Conservation (phyloP, 441 rosid genomes). For the Pelargonium myrrhifolium region DNA sequence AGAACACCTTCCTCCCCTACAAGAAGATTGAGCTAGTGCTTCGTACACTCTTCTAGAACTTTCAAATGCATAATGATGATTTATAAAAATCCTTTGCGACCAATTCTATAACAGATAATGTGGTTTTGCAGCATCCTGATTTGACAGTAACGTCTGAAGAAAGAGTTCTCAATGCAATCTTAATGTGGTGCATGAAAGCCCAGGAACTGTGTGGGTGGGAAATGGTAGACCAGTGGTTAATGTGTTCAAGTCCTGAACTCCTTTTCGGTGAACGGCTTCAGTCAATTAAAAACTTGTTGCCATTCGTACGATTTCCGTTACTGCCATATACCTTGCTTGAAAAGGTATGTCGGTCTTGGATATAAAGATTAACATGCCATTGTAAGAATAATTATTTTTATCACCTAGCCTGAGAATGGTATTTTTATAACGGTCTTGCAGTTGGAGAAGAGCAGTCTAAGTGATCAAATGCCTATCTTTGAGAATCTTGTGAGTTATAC, state of each 20-base stretch:
- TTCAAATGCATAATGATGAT: conserved; percentile 12
- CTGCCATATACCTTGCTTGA: conserved; percentile 57
- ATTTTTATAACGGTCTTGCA: conserved; percentile 35
- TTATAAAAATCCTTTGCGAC: neutral
- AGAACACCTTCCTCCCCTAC: neutral
- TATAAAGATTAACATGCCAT: conserved; percentile 10
- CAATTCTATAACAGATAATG: conserved; percentile 23
- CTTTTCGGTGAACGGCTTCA: conserved; percentile 64
- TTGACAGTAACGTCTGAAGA: conserved; percentile 92
- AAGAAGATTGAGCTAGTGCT: conserved; percentile 3
- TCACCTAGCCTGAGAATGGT: neutral
- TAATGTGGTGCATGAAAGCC: conserved; percentile 83
- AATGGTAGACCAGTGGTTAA: conserved; percentile 47
- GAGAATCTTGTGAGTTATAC: conserved; percentile 55
- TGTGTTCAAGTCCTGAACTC: conserved; percentile 32
- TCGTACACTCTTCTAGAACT: neutral
- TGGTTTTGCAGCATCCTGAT: conserved; percentile 78
- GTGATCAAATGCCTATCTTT: conserved; percentile 35
- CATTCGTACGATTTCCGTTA: conserved; percentile 77
- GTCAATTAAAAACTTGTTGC: conserved; percentile 46
- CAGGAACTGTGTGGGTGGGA: conserved; percentile 65
- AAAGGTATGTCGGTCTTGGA: conserved; percentile 42
- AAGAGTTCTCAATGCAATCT: conserved; percentile 77
- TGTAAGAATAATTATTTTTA: conserved; percentile 2
- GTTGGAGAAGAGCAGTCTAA: conserved; percentile 64